Base-by-base conservation (phyloP, 2,329 filamentous ascomycete genomes). In the Fusarium redolens region DNA sequence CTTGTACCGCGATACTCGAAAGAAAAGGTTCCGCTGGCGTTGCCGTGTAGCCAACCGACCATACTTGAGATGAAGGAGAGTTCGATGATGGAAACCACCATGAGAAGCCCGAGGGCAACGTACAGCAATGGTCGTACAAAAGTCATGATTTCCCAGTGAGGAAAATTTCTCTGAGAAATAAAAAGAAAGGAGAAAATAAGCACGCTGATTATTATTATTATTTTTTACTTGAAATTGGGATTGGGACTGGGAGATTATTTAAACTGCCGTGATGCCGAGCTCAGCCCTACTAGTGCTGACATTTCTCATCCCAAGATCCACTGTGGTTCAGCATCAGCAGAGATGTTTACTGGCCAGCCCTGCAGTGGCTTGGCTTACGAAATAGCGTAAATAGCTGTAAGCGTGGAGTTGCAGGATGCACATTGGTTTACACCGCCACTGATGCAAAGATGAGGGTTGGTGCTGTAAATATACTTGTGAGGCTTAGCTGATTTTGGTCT, bases 81-180 rank as follows among this genome's bases (percentile, higher is more conserved):
- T 38, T 79, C 78, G 22, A 79, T 72, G 58, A 79, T 73, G 50
- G 75, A 65, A 4, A 74, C 71, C 5, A 79, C 55, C 77, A 79
- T 78, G 59, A 79, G 56, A 44, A 77, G 67, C 51, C 69, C 78
- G 15, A 79, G 47, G 50, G 76, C 69, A 52, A 68, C 38, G 38
- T 71, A 75, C n/a, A 79, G 62, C 9, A 65, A 45, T 9, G 59
- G 69, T 20, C 69, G 69, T n/a, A 56, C 28, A 9, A 48, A 28
- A 17, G 18, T 3, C 60, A 65, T 69, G 15, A 10, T 71, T 51
- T 28, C 33, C 11, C 30, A 25, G 20, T 38, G 4, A 25, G 17
- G 5, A 8, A 15, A 48, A 50, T 25, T 28, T 22, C 17, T 52
- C 44, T 2, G 9, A 22, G 15, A 17, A 33, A 14, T 18, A 7